Evolutionary conservation across 306 rosid species (phyloP).

Genomic region (Arachis hypogaea): DNA sequence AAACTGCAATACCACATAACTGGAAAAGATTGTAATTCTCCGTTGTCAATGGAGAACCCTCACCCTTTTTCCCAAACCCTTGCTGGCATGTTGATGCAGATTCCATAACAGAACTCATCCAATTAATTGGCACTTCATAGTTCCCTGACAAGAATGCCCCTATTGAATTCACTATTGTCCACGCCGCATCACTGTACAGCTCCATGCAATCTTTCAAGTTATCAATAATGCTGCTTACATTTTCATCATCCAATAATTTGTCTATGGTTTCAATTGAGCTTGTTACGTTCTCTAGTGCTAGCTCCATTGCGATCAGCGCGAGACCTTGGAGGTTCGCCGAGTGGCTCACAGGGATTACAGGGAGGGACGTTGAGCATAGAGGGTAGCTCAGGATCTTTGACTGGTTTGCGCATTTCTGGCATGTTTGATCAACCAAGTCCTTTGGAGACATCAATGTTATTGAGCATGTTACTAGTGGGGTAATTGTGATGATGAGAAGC

Average conservation of each 20-base stretch:
- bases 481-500: neutral
- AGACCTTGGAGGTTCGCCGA: slow-evolving; percentile 55
- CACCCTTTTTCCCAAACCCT: slow-evolving; percentile 59
- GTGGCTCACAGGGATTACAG: slow-evolving; percentile 49
- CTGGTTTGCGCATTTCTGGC: slow-evolving; percentile 52
- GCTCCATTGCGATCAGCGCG: slow-evolving; percentile 62
- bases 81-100: slow-evolving; percentile 58
- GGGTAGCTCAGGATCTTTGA: slow-evolving; percentile 41
- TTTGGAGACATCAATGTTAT: neutral
- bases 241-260: slow-evolving; percentile 34
- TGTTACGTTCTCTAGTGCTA: slow-evolving; percentile 55
- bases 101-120: slow-evolving; percentile 65
- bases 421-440: slow-evolving; percentile 53
- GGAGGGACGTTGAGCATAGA: slow-evolving; percentile 52
- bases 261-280: slow-evolving; percentile 42
- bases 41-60: slow-evolving; percentile 55
- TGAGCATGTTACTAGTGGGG: slow-evolving; percentile 36
- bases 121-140: slow-evolving; percentile 37
- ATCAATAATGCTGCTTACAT: slow-evolving; percentile 19
- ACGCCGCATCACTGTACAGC: slow-evolving; percentile 53
- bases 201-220: slow-evolving; percentile 64
- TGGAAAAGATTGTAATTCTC: slow-evolving; percentile 61
- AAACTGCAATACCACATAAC: slow-evolving; percentile 61
- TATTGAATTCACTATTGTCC: slow-evolving; percentile 43
- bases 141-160: slow-evolving; percentile 49